Evolutionary conservation across 805 yeast genomes (phyloP).

Genomic region (Ogataea degrootiae): DNA sequence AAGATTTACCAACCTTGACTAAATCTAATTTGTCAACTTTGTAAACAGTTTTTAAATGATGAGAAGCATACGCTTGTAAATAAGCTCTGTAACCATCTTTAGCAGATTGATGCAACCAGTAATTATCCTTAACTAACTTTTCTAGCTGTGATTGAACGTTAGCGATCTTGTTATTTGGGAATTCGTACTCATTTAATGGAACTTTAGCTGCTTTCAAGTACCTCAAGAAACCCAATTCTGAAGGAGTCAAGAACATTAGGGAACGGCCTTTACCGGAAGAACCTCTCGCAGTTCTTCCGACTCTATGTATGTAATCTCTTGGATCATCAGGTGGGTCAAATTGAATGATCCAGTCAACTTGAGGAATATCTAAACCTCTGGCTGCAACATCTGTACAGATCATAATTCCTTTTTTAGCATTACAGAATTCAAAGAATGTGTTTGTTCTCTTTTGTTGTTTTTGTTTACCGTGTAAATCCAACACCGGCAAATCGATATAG

Average conservation of each 20-base stretch:
- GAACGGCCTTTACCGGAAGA: constrained; percentile 85
- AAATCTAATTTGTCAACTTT: constrained; percentile 93
- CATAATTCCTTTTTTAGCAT: constrained; percentile 89
- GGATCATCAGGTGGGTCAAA: constrained; percentile 99
- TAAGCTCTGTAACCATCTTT: constrained; percentile 97
- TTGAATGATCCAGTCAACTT: constrained; percentile 98
- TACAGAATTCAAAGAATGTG: constrained; percentile 96
- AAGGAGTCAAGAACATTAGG: constrained; percentile 90
- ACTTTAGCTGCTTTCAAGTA: constrained; percentile 96
- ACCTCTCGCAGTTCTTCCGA: constrained; percentile 98
- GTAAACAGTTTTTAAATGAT: constrained; percentile 92
- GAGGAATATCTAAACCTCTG: constrained; percentile 96
- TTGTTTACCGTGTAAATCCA: constrained; percentile 96
- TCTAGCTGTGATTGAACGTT: constrained; percentile 93
- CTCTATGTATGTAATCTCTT: constrained; percentile 97
- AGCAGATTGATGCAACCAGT: constrained; percentile 92
- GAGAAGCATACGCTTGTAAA: constrained; percentile 95
- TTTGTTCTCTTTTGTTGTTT: constrained; percentile 98
- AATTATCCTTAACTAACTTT: constrained; percentile 85
- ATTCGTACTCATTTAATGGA: constrained; percentile 95
- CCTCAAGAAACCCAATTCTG: constrained; percentile 89
- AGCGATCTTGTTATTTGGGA: constrained; percentile 90
- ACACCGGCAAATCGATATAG: constrained; percentile 94
- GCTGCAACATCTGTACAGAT: constrained; percentile 99
- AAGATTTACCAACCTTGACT: constrained; percentile 90